Conservation (phyloP, 2,329 filamentous ascomycete genomes). For the Diaporthe caulivora region DNA sequence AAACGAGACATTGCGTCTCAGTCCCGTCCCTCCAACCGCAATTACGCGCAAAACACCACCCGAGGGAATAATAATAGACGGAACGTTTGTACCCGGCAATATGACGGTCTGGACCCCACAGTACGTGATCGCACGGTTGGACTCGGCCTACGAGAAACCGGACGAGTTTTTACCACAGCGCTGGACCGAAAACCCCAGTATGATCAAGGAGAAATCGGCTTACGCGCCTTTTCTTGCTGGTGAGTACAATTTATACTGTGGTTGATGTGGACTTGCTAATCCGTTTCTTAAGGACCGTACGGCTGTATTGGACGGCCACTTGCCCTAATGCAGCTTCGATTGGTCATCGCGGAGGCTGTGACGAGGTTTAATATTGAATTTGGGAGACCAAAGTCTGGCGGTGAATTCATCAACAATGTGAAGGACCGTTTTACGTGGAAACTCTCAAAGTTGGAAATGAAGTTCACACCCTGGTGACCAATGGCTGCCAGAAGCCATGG, state of each 20-base stretch:
- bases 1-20: conserved; percentile 49
- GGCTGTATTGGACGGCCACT: background rate
- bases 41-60: background rate
- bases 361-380: background rate
- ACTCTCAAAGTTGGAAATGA: background rate
- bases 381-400: background rate
- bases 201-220: background rate
- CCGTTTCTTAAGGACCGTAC: background rate
- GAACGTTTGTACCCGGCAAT: conserved; percentile 40
- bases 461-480: background rate
- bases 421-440: background rate
- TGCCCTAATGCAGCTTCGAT: background rate
- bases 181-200: background rate
- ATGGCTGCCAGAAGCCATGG: background rate
- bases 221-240: background rate
- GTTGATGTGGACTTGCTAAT: too few species aligned
- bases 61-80: background rate
- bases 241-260: background rate
- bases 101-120: conserved; percentile 7
- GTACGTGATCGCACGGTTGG: conserved; percentile 4
- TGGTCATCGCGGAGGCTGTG: background rate
- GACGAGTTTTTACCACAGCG: background rate
- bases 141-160: conserved; percentile 1
- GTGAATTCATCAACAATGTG: background rate
- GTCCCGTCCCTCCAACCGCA: conserved; percentile 39